Conservation (phyloP, 768 basidiomycete genomes). For the Zangia roseola region DNA sequence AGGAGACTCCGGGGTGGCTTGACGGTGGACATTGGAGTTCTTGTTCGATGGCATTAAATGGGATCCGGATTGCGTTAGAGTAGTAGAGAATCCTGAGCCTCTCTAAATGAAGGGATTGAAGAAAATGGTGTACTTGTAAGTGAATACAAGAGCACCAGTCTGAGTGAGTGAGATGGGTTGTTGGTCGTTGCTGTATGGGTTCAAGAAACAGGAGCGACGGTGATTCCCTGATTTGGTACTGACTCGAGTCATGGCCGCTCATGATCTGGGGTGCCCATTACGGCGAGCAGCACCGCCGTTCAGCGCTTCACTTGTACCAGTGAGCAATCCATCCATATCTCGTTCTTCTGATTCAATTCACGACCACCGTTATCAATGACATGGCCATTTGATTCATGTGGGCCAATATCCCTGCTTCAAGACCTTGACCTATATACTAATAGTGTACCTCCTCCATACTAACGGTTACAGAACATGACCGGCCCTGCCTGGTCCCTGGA, state of each 20-base stretch:
- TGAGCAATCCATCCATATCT: no score
- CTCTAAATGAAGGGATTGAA: slow-evolving; percentile 17
- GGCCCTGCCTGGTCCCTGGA: no score
- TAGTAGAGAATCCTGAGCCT: slow-evolving; percentile 15
- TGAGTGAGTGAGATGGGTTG: slow-evolving; percentile 1
- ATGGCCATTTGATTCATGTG: no score
- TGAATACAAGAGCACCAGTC: slow-evolving; percentile 33
- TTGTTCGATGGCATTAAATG: slow-evolving; percentile 33
- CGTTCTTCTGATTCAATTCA: no score
- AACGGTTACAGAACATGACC: no score
- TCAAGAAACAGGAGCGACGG: slow-evolving; percentile 25
- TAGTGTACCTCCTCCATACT: no score
- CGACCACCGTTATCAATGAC: no score
- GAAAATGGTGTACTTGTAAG: slow-evolving; percentile 28
- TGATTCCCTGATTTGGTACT: slow-evolving; percentile 12
- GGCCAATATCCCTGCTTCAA: no score
- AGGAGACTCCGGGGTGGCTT: slow-evolving; percentile 18
- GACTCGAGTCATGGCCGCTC: slow-evolving; percentile 22
- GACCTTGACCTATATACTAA: no score
- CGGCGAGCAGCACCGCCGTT: no score
- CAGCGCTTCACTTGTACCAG: no score
- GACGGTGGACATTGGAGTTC: slow-evolving; percentile 23
- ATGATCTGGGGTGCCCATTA: slow-evolving; percentile 2
- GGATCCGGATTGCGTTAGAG: slow-evolving; percentile 13
- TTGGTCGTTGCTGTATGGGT: slow-evolving; percentile 20